Conservation (phyloP, 108 stramenopile genomes). For the Nannochloropsis salina region DNA sequence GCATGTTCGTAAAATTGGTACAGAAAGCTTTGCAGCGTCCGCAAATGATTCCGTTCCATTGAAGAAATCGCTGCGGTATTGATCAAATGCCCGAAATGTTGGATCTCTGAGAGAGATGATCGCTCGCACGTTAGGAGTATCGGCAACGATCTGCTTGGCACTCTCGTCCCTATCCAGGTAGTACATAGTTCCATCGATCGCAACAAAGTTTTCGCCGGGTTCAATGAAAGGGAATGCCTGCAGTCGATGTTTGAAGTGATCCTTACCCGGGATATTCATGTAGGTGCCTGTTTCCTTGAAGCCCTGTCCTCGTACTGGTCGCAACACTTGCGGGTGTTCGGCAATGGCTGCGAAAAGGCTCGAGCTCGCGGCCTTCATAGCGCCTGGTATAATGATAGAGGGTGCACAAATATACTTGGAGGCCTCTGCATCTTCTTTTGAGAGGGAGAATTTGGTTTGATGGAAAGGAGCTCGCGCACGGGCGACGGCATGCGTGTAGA, state of each 20-base stretch:
- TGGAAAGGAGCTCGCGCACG: background rate
- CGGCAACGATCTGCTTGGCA: slow-evolving; percentile 3
- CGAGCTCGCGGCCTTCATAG: background rate
- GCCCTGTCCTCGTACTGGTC: background rate
- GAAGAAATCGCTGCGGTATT: background rate
- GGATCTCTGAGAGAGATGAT: slow-evolving; percentile 14
- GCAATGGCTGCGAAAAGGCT: slow-evolving; percentile 10
- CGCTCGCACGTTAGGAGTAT: background rate
- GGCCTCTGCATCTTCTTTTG: background rate
- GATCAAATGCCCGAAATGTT: background rate
- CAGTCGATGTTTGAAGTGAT: slow-evolving; percentile 11
- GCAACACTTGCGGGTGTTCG: background rate
- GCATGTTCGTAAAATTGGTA: slow-evolving; percentile 2
- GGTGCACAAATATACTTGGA: slow-evolving; percentile 18
- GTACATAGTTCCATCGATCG: background rate
- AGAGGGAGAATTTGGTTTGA: background rate
- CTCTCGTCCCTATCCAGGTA: background rate
- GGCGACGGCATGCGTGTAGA: background rate
- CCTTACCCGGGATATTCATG: background rate
- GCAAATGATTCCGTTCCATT: slow-evolving; percentile 9
- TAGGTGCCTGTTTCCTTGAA: slow-evolving; percentile 17
- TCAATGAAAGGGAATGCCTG: slow-evolving; percentile 13
- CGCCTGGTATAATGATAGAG: slow-evolving; percentile 5
- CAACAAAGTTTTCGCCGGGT: background rate
- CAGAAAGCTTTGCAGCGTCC: background rate